phyloP scores from a whole-genome alignment of 148 eudicot genomes.

The Heliamphora exappendiculata region DNA sequence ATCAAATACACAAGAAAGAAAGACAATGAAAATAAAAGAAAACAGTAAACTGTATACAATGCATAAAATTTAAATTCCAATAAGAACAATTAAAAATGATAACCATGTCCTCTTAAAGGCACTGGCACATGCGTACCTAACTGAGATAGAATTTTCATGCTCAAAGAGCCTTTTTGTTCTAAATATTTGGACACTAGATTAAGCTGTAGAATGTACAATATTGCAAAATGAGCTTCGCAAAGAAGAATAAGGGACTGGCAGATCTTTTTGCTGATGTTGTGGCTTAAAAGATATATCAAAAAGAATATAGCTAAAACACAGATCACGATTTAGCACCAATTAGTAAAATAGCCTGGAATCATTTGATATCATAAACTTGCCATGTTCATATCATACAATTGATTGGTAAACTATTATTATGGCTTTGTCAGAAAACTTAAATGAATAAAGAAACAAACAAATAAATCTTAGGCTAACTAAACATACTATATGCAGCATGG shows the following conservation, averaged over 20 bases:
- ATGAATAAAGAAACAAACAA: slow-evolving; percentile 6
- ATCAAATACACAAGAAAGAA: neutral
- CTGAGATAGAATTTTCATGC: too few relatives aligned
- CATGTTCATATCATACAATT: neutral
- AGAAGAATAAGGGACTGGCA: slow-evolving; percentile 73
- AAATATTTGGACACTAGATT: slow-evolving; percentile 52
- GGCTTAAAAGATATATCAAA: slow-evolving; percentile 77
- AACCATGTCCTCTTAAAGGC: too few relatives aligned
- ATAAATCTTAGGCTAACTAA: too few relatives aligned
- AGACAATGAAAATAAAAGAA: neutral
- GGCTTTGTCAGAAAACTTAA: neutral
- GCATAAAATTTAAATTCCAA: neutral
- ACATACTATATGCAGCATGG: slow-evolving; percentile 87
- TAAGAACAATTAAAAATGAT: too few relatives aligned
- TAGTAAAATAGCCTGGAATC: slow-evolving; percentile 6
- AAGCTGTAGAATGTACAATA: slow-evolving; percentile 76
- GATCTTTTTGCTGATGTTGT: slow-evolving; percentile 56
- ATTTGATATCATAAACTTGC: neutral
- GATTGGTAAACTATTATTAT: neutral
- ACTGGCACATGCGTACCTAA: too few relatives aligned
- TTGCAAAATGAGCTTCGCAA: slow-evolving; percentile 92
- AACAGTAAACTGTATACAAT: neutral
- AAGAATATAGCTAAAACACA: slow-evolving; percentile 90
- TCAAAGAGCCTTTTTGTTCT: slow-evolving; percentile 46
- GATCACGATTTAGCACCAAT: slow-evolving; percentile 13